Conservation (phyloP, 257 asterid genomes). For the Solanum appendiculatum region DNA sequence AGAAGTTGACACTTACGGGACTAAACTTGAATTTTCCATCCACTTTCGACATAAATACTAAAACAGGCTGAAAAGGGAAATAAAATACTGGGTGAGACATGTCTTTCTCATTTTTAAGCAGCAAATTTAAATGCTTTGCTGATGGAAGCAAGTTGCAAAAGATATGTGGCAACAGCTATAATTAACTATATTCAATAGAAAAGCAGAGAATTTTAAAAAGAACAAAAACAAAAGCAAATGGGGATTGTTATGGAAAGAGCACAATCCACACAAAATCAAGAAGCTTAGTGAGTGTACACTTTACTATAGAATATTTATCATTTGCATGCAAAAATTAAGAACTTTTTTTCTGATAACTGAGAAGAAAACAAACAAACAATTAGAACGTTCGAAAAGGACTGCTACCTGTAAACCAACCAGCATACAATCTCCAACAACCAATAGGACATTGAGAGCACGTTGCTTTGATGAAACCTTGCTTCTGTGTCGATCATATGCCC, state of each 20-base stretch:
- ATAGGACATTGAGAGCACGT: conserved; percentile 51
- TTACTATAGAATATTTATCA: background rate
- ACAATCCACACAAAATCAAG: background rate
- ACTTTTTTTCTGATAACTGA: background rate
- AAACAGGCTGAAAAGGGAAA: conserved; percentile 48
- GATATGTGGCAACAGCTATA: background rate
- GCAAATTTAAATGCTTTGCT: background rate
- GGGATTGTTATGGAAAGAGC: background rate
- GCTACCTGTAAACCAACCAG: conserved; percentile 70
- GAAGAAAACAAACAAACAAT: background rate
- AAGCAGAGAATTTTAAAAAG: background rate
- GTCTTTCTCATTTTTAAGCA: background rate
- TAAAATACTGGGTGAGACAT: conserved; percentile 11
- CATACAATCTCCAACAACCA: conserved; percentile 68
- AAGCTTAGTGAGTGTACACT: background rate
- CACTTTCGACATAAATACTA: conserved; percentile 94
- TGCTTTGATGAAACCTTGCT: conserved; percentile 61
- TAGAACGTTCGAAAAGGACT: background rate
- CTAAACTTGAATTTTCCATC: conserved; percentile 94
- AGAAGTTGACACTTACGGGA: conserved; percentile 93
- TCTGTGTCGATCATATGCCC: conserved; percentile 66
- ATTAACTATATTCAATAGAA: background rate
- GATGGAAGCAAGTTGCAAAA: background rate
- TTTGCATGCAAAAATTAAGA: background rate
- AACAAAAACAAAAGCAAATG: background rate